phyloP scores from a whole-genome alignment of 2,329 filamentous ascomycete genomes.

The Aspergillus glaucus region DNA sequence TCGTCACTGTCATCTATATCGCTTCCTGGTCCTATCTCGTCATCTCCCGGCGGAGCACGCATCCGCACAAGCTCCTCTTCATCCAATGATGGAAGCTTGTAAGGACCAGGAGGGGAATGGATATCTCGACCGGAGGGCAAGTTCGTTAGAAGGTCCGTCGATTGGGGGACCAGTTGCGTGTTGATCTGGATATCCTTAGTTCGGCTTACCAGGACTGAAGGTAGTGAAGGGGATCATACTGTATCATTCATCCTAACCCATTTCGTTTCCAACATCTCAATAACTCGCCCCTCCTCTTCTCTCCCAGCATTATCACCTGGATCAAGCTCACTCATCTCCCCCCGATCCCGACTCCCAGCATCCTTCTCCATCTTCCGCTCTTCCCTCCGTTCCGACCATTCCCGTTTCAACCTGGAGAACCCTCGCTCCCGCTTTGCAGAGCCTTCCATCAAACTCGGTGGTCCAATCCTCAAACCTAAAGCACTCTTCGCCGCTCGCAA shows the following conservation, averaged over 20 bases:
- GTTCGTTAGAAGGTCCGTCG: conserved; percentile 63
- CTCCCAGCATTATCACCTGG: conserved; percentile 72
- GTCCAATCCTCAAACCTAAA: conserved; percentile 56
- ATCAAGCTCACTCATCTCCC: conserved; percentile 26
- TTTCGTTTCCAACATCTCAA: conserved; percentile 80
- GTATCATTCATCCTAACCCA: conserved; percentile 94
- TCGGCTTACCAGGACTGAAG: neutral
- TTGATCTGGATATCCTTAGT: conserved; percentile 56
- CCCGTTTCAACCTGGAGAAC: conserved; percentile 59
- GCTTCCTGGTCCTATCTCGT: conserved; percentile 30
- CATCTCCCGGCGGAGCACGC: conserved; percentile 51
- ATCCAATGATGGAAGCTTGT: conserved; percentile 59
- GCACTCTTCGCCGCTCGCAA: conserved; percentile 69
- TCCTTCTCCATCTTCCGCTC: conserved; percentile 71
- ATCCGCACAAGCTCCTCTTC: conserved; percentile 54
- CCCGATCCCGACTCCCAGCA: conserved; percentile 33
- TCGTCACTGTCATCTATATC: conserved; percentile 44
- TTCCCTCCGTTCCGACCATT: conserved; percentile 69
- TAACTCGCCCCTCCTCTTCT: conserved; percentile 74
- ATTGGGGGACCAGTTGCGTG: conserved; percentile 67
- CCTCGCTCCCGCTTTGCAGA: conserved; percentile 21
- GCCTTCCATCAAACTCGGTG: conserved; percentile 41
- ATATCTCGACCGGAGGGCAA: conserved; percentile 89
- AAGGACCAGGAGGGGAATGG: conserved; percentile 61
- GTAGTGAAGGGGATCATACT: conserved; percentile 44